Conservation (phyloP, 2,329 filamentous ascomycete species). For the Fusarium stilboides region DNA sequence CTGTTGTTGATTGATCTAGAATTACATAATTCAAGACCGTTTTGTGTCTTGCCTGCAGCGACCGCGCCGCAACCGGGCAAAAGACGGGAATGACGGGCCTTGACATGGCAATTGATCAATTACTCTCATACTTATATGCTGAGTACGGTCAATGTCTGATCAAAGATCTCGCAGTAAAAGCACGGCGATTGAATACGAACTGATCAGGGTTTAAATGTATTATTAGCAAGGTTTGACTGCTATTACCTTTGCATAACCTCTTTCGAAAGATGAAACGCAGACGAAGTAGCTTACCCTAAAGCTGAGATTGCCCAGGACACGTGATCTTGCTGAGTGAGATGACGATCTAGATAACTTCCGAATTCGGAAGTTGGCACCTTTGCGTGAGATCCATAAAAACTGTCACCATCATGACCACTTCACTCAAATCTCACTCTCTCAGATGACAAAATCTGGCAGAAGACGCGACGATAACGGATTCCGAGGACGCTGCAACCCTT, state of each 20-base stretch:
- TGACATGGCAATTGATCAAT: no score
- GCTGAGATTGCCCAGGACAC: rapidly evolving
- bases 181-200: no score
- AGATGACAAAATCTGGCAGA: not conserved
- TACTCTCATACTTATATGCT: no score
- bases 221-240: not conserved
- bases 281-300: constrained; percentile 22
- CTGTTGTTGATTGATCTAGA: not conserved
- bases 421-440: constrained; percentile 4
- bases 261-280: not conserved
- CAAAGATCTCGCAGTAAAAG: not conserved
- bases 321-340: not conserved
- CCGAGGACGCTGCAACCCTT: not conserved
- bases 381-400: constrained; percentile 33
- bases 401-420: constrained; percentile 12
- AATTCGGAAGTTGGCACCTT: constrained; percentile 24
- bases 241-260: not conserved
- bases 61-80: not conserved
- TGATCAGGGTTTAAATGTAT: not conserved
- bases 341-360: constrained; percentile 1
- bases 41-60: not conserved
- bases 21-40: not conserved
- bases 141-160: not conserved
- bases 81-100: not conserved
- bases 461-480: constrained; percentile 1